Conservation (phyloP, 495 filamentous ascomycete genomes). For the Penicillium waksmanii region DNA sequence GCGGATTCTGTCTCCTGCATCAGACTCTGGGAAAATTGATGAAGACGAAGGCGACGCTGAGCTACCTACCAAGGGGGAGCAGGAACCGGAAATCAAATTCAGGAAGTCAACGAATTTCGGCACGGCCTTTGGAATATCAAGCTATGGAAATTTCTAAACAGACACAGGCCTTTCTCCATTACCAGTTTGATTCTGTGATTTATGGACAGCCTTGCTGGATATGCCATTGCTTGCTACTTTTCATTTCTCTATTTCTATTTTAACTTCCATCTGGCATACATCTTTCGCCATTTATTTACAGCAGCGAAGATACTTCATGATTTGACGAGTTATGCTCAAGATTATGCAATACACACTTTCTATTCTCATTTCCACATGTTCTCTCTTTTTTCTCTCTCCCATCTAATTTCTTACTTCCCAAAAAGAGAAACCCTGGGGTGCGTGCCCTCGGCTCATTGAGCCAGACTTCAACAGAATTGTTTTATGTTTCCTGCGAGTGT, state of each 20-base stretch:
- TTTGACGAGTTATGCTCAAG: slow-evolving; percentile 29
- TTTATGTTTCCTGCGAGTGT: slow-evolving; percentile 8
- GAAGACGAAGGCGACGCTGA: slow-evolving; percentile 35
- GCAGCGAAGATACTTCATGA: slow-evolving; percentile 23
- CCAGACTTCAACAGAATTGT: slow-evolving; percentile 10
- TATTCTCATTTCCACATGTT: slow-evolving; percentile 4
- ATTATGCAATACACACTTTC: slow-evolving; percentile 23
- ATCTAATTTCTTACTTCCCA: not conserved
- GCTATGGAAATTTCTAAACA: slow-evolving; percentile 22
- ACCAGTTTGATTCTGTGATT: slow-evolving; percentile 12
- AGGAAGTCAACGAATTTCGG: slow-evolving; percentile 67
- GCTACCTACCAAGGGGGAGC: slow-evolving; percentile 38
- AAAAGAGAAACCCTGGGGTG: not conserved
- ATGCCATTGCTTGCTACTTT: slow-evolving; percentile 4
- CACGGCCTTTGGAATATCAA: slow-evolving; percentile 47
- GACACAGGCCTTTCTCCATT: slow-evolving; percentile 8
- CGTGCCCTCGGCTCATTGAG: not conserved
- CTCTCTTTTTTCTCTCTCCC: slow-evolving; percentile 7
- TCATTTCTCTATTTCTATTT: slow-evolving; percentile 13
- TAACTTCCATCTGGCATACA: slow-evolving; percentile 5
- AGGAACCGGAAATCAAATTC: slow-evolving; percentile 61
- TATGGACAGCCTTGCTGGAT: slow-evolving; percentile 10
- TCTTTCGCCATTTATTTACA: slow-evolving; percentile 8
- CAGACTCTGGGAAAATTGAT: slow-evolving; percentile 17
- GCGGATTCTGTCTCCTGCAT: slow-evolving; percentile 29